Evolutionary conservation across 371 early-diverging fungal species (phyloP).

Genomic region (Apophysomyces variabilis): DNA sequence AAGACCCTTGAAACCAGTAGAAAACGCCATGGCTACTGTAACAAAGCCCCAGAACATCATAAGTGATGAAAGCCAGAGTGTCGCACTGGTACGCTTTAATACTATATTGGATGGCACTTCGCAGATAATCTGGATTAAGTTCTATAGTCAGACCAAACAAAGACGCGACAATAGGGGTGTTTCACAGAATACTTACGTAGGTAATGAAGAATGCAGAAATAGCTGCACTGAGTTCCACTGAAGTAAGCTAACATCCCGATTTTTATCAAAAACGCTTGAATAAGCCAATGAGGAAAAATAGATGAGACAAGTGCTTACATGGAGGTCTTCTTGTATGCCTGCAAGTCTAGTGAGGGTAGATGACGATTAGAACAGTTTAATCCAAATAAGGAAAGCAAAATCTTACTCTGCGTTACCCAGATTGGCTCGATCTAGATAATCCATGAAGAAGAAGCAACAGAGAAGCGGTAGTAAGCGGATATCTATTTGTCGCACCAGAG

Average conservation of each 20-base stretch:
- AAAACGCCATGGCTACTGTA: slow-evolving; percentile 30
- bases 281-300: background rate
- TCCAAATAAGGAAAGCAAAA: background rate
- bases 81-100: slow-evolving; percentile 37
- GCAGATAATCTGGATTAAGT: slow-evolving; percentile 38
- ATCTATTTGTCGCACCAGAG: slow-evolving; percentile 16
- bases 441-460: slow-evolving; percentile 28
- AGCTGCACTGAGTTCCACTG: slow-evolving; percentile 26
- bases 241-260: slow-evolving; percentile 19
- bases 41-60: slow-evolving; percentile 51
- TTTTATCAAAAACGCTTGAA: background rate
- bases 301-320: slow-evolving; percentile 9
- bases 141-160: background rate
- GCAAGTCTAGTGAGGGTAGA: slow-evolving; percentile 15
- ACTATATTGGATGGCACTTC: slow-evolving; percentile 52
- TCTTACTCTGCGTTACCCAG: slow-evolving; percentile 32
- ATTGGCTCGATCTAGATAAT: slow-evolving; percentile 28
- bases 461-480: slow-evolving; percentile 17
- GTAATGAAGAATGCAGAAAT: slow-evolving; percentile 49
- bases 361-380: background rate
- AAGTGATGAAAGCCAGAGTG: slow-evolving; percentile 46
- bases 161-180: background rate
- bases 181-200: slow-evolving; percentile 31
- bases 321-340: slow-evolving; percentile 25
- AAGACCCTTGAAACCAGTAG: slow-evolving; percentile 34